Evolutionary conservation across 345 rosid genomes (phyloP).

Genomic region (Citrus hindsii): DNA sequence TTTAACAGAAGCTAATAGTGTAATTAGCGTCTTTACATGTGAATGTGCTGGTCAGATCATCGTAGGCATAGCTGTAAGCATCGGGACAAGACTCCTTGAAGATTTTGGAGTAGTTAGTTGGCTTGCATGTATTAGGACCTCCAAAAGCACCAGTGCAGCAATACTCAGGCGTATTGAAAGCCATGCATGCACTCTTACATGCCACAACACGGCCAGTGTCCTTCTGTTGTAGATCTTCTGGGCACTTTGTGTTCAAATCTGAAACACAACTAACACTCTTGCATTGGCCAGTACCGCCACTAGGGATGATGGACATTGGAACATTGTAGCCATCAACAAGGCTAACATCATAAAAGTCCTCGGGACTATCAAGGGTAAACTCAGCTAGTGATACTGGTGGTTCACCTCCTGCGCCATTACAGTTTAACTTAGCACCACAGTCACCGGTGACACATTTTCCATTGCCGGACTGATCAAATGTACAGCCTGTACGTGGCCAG

Average conservation of each 20-base stretch:
- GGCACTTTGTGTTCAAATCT: slow-evolving; percentile 38
- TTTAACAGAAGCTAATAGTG: slow-evolving; percentile 34
- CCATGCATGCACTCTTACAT: slow-evolving; percentile 48
- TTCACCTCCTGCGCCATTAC: slow-evolving; percentile 38
- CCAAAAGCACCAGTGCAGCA: slow-evolving; percentile 46
- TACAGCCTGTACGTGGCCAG: slow-evolving; percentile 42
- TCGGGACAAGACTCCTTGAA: slow-evolving; percentile 45
- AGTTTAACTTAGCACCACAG: slow-evolving; percentile 34
- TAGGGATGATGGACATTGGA: slow-evolving; percentile 31
- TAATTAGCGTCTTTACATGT: slow-evolving; percentile 38
- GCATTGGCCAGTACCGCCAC: slow-evolving; percentile 27
- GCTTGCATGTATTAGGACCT: slow-evolving; percentile 40
- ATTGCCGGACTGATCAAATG: slow-evolving; percentile 29
- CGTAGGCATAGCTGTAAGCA: slow-evolving; percentile 51
- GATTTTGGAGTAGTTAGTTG: slow-evolving; percentile 38
- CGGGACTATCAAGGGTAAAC: slow-evolving; percentile 30
- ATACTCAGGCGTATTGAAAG: slow-evolving; percentile 35
- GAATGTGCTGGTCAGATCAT: slow-evolving; percentile 40
- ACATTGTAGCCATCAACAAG: slow-evolving; percentile 46
- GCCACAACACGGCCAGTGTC: slow-evolving; percentile 29
- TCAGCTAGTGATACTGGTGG: slow-evolving; percentile 52
- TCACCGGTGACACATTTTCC: slow-evolving; percentile 40
- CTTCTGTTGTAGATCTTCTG: slow-evolving; percentile 27
- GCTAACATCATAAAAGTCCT: slow-evolving; percentile 46
- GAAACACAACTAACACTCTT: slow-evolving; percentile 21